Base-by-base conservation (phyloP, 331 rosid genomes). In the Quercus tomentella region DNA sequence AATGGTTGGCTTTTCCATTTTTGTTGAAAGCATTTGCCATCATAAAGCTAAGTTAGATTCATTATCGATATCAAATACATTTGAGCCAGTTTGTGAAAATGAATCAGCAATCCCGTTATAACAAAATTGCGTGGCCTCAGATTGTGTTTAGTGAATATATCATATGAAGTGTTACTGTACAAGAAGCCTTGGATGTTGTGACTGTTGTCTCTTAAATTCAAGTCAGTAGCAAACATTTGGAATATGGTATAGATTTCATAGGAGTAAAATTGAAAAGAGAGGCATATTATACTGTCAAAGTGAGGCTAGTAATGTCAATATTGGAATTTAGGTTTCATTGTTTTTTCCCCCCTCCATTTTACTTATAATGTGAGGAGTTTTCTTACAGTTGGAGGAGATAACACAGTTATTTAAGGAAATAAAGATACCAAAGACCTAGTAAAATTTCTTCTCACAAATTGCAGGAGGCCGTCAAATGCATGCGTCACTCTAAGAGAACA, bases 391-490 rank as follows among this genome's bases (percentile, higher is more conserved):
- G 14, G 16, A 18, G 14, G 51, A 28, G 30, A 62, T 26, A 14
- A 62, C 33, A 28, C 11, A 62, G 41, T 28, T 62, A 25, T 26
- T 62, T 16, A 26, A 62, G 69, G n/a, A 62, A 14, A 25, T 62
- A 28, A 9, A 28, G 69, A 26, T 33, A 33, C 51, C 1, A 1
- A 67, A 10, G 66, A 67, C 26, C 49, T 18, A 33, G 4, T 67
- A 31, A 30, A 33, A 67, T n/a, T 60, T 60, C 72, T 67, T 9
- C 6, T 30, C 49, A 67, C 26, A 35, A 67, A 18, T 67, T 70
- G 72, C 88, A 95, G 98, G 98, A 95, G 86, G 91, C 98, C 4
- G 86, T 95, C 78, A 95, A 92, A 83, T 95, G 98, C 80, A 92
- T 95, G 98, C 94, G 91, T 30, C 98, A 95, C 76, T 89, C 97